phyloP scores from a whole-genome alignment of 768 basidiomycete genomes.

The Coprinopsis sp. region DNA sequence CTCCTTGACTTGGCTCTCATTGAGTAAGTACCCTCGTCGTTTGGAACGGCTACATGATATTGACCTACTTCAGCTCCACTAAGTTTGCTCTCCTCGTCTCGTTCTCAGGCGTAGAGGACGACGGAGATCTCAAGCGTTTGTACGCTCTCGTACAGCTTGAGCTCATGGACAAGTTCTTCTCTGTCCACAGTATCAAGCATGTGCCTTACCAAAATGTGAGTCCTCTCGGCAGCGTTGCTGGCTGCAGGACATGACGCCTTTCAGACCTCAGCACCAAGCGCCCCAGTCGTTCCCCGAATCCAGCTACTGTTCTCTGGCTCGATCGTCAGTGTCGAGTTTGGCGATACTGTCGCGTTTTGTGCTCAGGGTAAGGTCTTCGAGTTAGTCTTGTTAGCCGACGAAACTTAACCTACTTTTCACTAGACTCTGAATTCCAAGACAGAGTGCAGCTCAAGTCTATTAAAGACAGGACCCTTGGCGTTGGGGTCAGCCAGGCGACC shows the following conservation, averaged over 20 bases:
- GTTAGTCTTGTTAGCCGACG: background rate
- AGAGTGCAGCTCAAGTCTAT: conserved; percentile 67
- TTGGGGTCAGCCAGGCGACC: conserved; percentile 52
- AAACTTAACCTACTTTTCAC: background rate
- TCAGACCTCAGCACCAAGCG: conserved; percentile 62
- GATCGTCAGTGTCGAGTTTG: conserved; percentile 62
- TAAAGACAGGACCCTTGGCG: conserved; percentile 64
- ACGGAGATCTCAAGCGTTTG: conserved; percentile 49
- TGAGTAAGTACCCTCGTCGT: conserved; percentile 33
- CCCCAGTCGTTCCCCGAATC: conserved; percentile 69
- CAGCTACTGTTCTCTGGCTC: conserved; percentile 56
- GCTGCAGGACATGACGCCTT: background rate
- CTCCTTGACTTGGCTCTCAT: conserved; percentile 65
- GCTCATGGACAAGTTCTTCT: conserved; percentile 36
- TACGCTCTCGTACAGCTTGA: conserved; percentile 59
- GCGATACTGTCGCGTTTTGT: conserved; percentile 71
- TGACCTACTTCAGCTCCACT: conserved; percentile 32
- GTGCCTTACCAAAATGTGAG: conserved; percentile 78
- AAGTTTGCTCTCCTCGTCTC: conserved; percentile 63
- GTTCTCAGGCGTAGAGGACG: conserved; percentile 54
- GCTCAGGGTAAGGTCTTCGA: conserved; percentile 45
- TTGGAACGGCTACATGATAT: conserved; percentile 5
- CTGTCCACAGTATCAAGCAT: conserved; percentile 43
- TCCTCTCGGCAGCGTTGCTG: conserved; percentile 1
- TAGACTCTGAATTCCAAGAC: conserved; percentile 68